Conservation (phyloP, 2,329 filamentous ascomycete species). For the Zymoseptoria crescenta region DNA sequence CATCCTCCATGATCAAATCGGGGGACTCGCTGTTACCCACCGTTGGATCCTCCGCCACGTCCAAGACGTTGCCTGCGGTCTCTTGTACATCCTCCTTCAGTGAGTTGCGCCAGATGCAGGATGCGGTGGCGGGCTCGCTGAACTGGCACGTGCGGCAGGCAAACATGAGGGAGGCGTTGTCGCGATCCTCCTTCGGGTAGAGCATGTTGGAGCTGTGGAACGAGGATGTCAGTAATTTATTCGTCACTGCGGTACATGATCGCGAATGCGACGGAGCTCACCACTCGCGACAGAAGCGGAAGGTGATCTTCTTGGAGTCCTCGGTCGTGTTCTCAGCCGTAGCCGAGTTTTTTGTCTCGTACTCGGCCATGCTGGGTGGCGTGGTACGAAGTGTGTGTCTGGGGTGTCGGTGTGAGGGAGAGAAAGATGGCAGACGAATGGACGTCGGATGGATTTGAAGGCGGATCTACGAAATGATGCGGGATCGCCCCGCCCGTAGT, state of each 20-base stretch:
- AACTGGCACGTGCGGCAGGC: conserved; percentile 93
- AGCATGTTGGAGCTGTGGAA: conserved; percentile 77
- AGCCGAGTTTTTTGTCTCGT: conserved; percentile 33
- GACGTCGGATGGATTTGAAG: not conserved
- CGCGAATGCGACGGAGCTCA: conserved; percentile 24
- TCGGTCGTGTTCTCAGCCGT: conserved; percentile 23
- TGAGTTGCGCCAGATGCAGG: conserved; percentile 92
- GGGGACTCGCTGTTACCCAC: conserved; percentile 55
- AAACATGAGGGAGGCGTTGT: conserved; percentile 79
- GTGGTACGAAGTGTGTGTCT: not conserved
- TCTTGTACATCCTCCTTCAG: conserved; percentile 87
- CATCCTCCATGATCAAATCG: conserved; percentile 19
- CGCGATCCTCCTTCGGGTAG: conserved; percentile 89
- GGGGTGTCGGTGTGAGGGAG: not conserved
- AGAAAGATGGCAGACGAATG: not conserved
- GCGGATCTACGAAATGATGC: not conserved
- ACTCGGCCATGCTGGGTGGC: conserved; percentile 15
- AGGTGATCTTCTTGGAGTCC: conserved; percentile 71
- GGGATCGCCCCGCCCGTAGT: not conserved
- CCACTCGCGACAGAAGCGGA: conserved; percentile 98
- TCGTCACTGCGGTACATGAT: not conserved
- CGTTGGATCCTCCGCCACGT: conserved; percentile 96
- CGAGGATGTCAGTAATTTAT: conserved; percentile 4
- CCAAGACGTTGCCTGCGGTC: conserved; percentile 93
- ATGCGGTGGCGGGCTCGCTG: conserved; percentile 74